Percentiles rank a stretch among this genome's conserved stretches.
phyloP scores from a whole-genome alignment of 2,329 filamentous ascomycete species.

The Cercospora sp. region DNA sequence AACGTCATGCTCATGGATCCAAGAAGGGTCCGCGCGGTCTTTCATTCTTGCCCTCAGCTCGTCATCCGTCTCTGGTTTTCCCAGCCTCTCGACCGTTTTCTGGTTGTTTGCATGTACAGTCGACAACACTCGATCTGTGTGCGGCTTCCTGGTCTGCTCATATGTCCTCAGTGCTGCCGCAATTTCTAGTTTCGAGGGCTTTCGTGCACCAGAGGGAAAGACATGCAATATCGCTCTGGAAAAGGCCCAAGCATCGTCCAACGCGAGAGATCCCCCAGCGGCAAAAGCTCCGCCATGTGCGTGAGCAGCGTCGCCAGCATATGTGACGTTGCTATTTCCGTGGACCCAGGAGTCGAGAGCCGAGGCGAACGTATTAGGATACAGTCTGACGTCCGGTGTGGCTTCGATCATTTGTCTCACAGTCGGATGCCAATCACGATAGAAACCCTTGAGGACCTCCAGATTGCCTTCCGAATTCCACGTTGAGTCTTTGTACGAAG shows the following conservation, averaged over 20 bases:
- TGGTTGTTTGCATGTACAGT: slow-evolving; percentile 31
- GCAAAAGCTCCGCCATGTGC: slow-evolving; percentile 44
- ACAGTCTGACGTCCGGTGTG: slow-evolving; percentile 38
- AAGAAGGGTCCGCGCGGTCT: slow-evolving; percentile 26
- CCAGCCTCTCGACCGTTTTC: slow-evolving; percentile 25
- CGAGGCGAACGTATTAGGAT: slow-evolving; percentile 40
- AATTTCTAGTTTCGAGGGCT: slow-evolving; percentile 9
- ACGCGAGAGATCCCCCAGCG: slow-evolving; percentile 43
- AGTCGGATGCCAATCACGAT: slow-evolving; percentile 36
- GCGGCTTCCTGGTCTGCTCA: slow-evolving; percentile 39
- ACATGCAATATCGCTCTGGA: slow-evolving; percentile 14
- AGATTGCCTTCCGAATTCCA: slow-evolving; percentile 22
- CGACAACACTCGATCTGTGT: slow-evolving; percentile 37
- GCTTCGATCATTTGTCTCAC: slow-evolving; percentile 39
- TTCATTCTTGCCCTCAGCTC: slow-evolving; percentile 30
- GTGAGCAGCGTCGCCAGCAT: slow-evolving; percentile 44
- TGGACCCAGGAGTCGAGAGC: slow-evolving; percentile 38
- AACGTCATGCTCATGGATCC: slow-evolving; percentile 38
- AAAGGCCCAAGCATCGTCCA: slow-evolving; percentile 43
- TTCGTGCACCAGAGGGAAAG: neutral
- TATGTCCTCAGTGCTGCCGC: slow-evolving; percentile 37
- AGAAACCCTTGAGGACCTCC: slow-evolving; percentile 17
- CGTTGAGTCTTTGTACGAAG: slow-evolving; percentile 13
- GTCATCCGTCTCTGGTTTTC: slow-evolving; percentile 29
- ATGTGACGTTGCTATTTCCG: slow-evolving; percentile 33